phyloP scores from a whole-genome alignment of 257 asterid genomes.

The Rauvolfia tetraphylla region DNA sequence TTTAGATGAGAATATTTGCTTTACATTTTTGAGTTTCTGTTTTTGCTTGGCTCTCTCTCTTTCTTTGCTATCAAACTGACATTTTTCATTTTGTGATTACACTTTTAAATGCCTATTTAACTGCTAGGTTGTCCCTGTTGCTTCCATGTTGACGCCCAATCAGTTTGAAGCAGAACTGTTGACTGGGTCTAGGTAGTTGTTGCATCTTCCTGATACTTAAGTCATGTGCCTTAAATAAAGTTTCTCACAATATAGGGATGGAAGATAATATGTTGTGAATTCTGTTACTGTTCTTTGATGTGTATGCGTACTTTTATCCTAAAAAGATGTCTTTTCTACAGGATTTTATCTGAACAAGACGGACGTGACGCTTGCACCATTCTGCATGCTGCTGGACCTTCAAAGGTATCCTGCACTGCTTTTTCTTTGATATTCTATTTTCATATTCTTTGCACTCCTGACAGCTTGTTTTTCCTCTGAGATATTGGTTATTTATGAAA shows the following conservation, averaged over 20 bases:
- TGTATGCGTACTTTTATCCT: background rate
- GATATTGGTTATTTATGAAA: background rate
- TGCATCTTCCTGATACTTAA: conserved; percentile 17
- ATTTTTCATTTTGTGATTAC: conserved; percentile 19
- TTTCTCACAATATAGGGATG: background rate
- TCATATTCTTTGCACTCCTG: background rate
- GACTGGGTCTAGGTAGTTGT: conserved; percentile 69
- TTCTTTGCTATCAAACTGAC: background rate
- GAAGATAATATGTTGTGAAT: conserved; percentile 2
- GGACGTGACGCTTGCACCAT: conserved; percentile 92
- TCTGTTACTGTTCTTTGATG: conserved; percentile 1
- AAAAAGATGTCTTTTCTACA: conserved; percentile 25
- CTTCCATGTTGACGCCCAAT: conserved; percentile 97
- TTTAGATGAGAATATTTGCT: background rate
- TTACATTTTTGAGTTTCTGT: background rate
- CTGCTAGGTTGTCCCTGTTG: conserved; percentile 85
- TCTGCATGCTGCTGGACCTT: conserved; percentile 96
- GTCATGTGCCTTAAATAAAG: conserved; percentile 1
- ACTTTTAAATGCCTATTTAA: conserved; percentile 19
- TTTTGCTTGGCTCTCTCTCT: background rate
- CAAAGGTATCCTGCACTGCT: conserved; percentile 55
- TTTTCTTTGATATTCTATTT: conserved; percentile 8
- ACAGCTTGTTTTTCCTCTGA: background rate
- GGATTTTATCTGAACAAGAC: conserved; percentile 83
- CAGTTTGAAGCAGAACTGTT: conserved; percentile 96